Base-by-base conservation (phyloP, 2,329 filamentous ascomycete genomes). In the Botrytis squamosa region DNA sequence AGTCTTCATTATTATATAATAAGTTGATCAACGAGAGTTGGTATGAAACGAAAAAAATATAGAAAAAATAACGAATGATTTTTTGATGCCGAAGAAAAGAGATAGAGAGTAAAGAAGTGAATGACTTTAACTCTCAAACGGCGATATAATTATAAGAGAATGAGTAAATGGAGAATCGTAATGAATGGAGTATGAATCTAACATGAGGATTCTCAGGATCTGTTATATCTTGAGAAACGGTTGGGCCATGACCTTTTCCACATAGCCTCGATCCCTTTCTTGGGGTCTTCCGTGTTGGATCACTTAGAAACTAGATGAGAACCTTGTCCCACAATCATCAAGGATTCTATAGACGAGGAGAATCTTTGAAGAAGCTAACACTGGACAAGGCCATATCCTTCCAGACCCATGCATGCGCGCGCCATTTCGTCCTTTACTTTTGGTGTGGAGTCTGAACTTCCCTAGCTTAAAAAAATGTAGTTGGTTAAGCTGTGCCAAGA, bases 51-150 rank as follows among this genome's bases (percentile, higher is more conserved):
- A 49, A 64, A 74, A 75, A 69, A 46, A 64, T 70, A 62, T 70
- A 70, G 12, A 71, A 66, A 78, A 71, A 66, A 78, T 81, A 78
- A 79, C 80, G 80, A 79, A 77, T 78, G 78, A 76, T 78, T 74
- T 77, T 75, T 71, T 70, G 57, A 72, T 72, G 38, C 40, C 8
- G 60, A 75, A 71, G 82, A 80, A 81, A 80, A 77, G 79, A 83
- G 80, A 80, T 76, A 75, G 49, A 81, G 80, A 81, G 79, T 79
- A 83, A 81, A 83, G 79, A 82, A 84, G 82, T 81, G 84, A 86
- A 83, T 83, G 85, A 85, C 81, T 82, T 82, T 82, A 81, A 78
- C 77, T 80, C 80, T 79, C 78, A 77, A 78, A 77, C 72, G 76
- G 25, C 9, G 66, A 73, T 73, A 36, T 33, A 46, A 63, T 73